These are phyloP conservation scores for Penicillium sp. DNA, from an alignment of 2,329 filamentous ascomycete species.

Conservation along the genomic window DNA sequence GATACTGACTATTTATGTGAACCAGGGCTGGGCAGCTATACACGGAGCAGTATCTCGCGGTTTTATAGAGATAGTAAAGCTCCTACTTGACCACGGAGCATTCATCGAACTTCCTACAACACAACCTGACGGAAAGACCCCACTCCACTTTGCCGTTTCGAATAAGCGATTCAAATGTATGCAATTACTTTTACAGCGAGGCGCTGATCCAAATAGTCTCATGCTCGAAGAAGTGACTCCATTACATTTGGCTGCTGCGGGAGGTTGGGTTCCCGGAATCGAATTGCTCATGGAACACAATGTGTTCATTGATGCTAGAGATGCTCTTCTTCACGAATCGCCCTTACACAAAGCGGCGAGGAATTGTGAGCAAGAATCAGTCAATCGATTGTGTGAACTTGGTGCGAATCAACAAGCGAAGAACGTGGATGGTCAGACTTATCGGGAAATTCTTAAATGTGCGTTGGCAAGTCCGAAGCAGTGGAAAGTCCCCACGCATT, in stretches of 20 bases:
- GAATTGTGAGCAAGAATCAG: background rate
- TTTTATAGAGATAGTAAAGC: too few species aligned
- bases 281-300: background rate
- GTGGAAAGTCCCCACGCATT: background rate
- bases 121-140: too few species aligned
- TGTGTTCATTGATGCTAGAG: conserved; percentile 5
- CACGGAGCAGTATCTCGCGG: too few species aligned
- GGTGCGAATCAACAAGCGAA: background rate
- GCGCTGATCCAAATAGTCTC: conserved; percentile 6
- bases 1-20: too few species aligned
- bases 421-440: background rate
- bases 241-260: conserved; percentile 11
- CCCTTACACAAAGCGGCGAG: conserved; percentile 10
- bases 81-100: too few species aligned
- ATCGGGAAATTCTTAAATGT: background rate
- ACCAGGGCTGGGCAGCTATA: too few species aligned
- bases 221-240: conserved; percentile 7
- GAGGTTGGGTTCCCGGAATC: conserved; percentile 5
- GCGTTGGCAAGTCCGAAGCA: background rate
- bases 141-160: too few species aligned
- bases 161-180: too few species aligned
- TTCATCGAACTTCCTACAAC: too few species aligned
- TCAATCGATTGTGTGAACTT: background rate
- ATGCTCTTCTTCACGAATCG: conserved; percentile 9
- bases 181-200: conserved; percentile 4